Evolutionary conservation across 345 rosid genomes (phyloP).

Genomic region (Acer yangbiense): DNA sequence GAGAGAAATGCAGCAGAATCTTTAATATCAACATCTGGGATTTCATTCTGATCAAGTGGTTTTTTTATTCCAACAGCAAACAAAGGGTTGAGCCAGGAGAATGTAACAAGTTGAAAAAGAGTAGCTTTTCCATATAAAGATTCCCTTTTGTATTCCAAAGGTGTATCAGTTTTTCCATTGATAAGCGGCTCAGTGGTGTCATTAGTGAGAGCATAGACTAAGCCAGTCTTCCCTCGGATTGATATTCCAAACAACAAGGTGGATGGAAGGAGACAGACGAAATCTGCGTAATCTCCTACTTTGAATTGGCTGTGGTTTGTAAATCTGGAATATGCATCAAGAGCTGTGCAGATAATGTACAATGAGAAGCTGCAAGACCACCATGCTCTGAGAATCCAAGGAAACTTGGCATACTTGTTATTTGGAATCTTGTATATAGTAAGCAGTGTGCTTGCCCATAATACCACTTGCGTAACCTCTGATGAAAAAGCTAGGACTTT

Average conservation of each 20-base stretch:
- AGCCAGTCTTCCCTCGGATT: conserved; percentile 68
- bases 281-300: conserved; percentile 49
- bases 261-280: conserved; percentile 54
- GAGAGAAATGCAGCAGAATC: conserved; percentile 77
- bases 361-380: conserved; percentile 78
- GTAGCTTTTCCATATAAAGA: conserved; percentile 77
- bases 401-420: conserved; percentile 42
- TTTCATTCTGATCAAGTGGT: conserved; percentile 68
- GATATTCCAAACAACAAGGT: conserved; percentile 53
- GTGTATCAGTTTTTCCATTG: conserved; percentile 34
- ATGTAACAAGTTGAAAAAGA: conserved; percentile 71
- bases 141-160: conserved; percentile 29
- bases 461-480: conserved; percentile 48
- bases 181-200: conserved; percentile 62
- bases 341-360: conserved; percentile 33
- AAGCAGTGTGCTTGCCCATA: conserved; percentile 49
- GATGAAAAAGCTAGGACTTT: conserved; percentile 41
- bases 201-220: conserved; percentile 24
- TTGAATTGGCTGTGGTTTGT: conserved; percentile 30
- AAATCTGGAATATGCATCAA: conserved; percentile 34
- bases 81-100: conserved; percentile 89
- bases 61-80: conserved; percentile 73
- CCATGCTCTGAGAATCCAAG: conserved; percentile 79
- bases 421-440: conserved; percentile 37
- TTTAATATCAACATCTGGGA: conserved; percentile 63